Base-by-base conservation (phyloP, 2,329 filamentous ascomycete genomes). In the Coccinonectria pachysandricola region DNA sequence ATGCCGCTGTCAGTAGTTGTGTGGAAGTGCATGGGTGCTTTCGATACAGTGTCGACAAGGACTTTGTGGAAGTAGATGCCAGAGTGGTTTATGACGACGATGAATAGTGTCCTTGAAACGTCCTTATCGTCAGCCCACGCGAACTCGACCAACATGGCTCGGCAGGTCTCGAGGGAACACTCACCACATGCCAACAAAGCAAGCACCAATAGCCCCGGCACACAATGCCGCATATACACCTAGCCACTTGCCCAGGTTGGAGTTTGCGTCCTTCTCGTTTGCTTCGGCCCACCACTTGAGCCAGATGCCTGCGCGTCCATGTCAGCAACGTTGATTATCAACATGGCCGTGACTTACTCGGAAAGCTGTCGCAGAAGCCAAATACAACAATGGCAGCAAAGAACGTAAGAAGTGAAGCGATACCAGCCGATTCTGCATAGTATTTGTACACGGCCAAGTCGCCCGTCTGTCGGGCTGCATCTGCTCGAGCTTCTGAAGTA, bases 11-110 rank as follows among this genome's bases (percentile, higher is more conserved):
- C 55, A 3, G 46, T 53, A 3, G 37, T 26, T 1, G 46, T 45
- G 21, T 54, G 53, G 35, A 57, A 59, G 7, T 46, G 47, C 34
- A 56, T 40, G 14, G 52, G 49, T 0, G 53, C 50, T 5, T 42
- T 30, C 18, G 47, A 36, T 1, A 47, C 42, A 6, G 40, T 37
- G 7, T 30, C 37, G 7, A 47, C 28, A 0, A 46, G 26, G 11
- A 30, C 39, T 12, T 30, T 30, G 10, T 46, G 43, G 12, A 46
- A 39, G 11, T 31, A 33, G 7, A 33, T 37, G 6, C 40, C 42
- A 2, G 43, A 46, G 2, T 40, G 13, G 2, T 38, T 37, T 1
- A 45, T 39, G 42, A 45, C 45, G 17, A 34, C 43, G n/a, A 45
- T 40, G 5, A 45, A n/a, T n/a, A n/a, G n/a, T n/a, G n/a, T n/a